Evolutionary conservation across 345 rosid genomes (phyloP).

Genomic region (Sapria himalayana): DNA sequence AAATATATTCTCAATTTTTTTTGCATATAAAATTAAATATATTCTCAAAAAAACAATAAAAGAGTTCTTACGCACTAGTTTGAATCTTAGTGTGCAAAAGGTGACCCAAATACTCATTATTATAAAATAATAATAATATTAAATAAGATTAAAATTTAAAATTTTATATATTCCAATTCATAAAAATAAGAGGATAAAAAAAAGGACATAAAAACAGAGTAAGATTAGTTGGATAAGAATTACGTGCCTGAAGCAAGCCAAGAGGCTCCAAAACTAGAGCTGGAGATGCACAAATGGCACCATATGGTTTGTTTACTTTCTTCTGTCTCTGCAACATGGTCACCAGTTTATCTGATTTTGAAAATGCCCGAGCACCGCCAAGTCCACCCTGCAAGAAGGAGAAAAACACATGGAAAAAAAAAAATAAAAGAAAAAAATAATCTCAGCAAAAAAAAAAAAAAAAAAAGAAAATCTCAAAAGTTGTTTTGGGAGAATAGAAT

Average conservation of each 20-base stretch:
- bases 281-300: slow-evolving; percentile 95
- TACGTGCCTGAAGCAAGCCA: slow-evolving; percentile 88
- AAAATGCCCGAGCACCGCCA: slow-evolving; percentile 85
- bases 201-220: no score
- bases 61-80: no score
- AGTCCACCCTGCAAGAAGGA: slow-evolving; percentile 49
- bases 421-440: neutral
- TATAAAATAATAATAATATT: no score
- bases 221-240: no score
- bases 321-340: slow-evolving; percentile 52
- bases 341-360: slow-evolving; percentile 61
- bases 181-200: no score
- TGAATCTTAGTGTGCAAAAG: no score
- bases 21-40: no score
- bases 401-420: neutral
- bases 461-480: neutral
- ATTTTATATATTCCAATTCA: no score
- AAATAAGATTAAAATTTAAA: no score
- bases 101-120: no score
- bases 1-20: no score
- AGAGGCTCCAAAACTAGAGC: slow-evolving; percentile 76
- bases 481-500: neutral
- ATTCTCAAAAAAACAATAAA: no score
- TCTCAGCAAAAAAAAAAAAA: neutral
- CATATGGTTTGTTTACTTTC: slow-evolving; percentile 62